Percentiles rank a stretch among this genome's conserved stretches.
Conservation (phyloP, 257 asterid genomes). For the Jaltomata sinuosa region DNA sequence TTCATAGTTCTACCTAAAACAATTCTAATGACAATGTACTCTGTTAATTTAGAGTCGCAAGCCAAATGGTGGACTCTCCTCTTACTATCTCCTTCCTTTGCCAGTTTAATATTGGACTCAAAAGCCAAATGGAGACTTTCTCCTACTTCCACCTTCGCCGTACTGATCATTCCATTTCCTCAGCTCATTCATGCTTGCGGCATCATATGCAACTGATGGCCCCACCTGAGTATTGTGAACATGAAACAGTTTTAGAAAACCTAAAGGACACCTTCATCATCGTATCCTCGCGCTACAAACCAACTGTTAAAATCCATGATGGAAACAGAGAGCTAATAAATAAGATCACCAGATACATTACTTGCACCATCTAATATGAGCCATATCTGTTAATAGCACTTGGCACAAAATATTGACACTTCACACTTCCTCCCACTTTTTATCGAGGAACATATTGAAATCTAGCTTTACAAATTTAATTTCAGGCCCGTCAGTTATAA, state of each 20-base stretch:
- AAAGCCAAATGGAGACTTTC: slow-evolving; percentile 85
- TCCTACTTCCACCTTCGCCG: slow-evolving; percentile 97
- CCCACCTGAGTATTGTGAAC: slow-evolving; percentile 57
- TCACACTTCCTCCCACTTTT: background rate
- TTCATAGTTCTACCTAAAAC: background rate
- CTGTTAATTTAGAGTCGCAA: background rate
- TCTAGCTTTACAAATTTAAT: background rate
- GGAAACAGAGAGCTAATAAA: background rate
- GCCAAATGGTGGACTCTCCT: background rate
- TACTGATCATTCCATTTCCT: slow-evolving; percentile 97
- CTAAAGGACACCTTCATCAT: background rate
- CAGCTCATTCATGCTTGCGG: slow-evolving; percentile 86
- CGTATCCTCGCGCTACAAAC: background rate
- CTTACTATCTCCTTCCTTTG: background rate
- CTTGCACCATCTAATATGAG: background rate
- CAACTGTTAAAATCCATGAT: background rate
- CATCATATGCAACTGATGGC: slow-evolving; percentile 94
- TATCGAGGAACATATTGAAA: background rate
- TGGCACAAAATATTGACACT: background rate
- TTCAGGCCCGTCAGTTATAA: background rate
- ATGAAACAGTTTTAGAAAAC: background rate
- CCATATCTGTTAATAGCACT: background rate
- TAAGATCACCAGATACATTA: background rate
- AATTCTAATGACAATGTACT: background rate
- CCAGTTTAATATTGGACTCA: slow-evolving; percentile 17